Percentiles rank a stretch among this genome's conserved stretches.
phyloP scores from a whole-genome alignment of 345 rosid species.

The Euphorbia peplus region DNA sequence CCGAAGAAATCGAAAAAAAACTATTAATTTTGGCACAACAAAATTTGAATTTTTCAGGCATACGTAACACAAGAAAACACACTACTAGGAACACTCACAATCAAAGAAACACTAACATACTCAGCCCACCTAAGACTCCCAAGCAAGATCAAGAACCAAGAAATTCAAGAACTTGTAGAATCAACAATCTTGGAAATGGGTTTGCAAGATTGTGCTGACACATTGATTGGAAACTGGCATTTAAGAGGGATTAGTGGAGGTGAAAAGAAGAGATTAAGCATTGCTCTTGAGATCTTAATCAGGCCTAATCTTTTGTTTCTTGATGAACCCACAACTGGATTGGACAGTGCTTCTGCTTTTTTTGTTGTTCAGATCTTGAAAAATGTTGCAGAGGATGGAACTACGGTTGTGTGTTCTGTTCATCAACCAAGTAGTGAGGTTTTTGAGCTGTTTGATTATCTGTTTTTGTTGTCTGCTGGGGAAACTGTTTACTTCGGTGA shows the following conservation, averaged over 20 bases:
- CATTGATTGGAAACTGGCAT: conserved; percentile 35
- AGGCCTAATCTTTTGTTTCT: conserved; percentile 31
- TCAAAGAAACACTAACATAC: conserved; percentile 35
- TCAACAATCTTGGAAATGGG: conserved; percentile 36
- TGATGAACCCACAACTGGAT: conserved; percentile 38
- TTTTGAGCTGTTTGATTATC: conserved; percentile 68
- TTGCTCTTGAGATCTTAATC: conserved; percentile 32
- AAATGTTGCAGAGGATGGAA: conserved; percentile 28
- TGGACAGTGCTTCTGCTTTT: conserved; percentile 37
- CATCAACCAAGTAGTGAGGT: conserved; percentile 85
- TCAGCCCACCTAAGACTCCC: conserved; percentile 38
- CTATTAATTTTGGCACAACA: no score
- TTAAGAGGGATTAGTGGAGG: conserved; percentile 39
- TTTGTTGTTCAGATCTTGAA: conserved; percentile 28
- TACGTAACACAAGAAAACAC: conserved; percentile 30
- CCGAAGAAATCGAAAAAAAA: no score
- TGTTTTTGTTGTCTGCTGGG: conserved; percentile 48
- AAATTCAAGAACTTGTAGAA: conserved; percentile 19
- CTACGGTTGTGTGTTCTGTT: conserved; percentile 56
- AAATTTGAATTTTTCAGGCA: conserved; percentile 15
- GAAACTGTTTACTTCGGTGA: conserved; percentile 43
- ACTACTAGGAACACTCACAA: conserved; percentile 26
- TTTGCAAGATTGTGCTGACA: conserved; percentile 27
- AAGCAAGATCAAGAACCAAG: conserved; percentile 11
- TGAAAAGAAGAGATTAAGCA: conserved; percentile 39